phyloP scores from a whole-genome alignment of 371 early-diverging fungal species.

The Cokeromyces recurvatus region DNA sequence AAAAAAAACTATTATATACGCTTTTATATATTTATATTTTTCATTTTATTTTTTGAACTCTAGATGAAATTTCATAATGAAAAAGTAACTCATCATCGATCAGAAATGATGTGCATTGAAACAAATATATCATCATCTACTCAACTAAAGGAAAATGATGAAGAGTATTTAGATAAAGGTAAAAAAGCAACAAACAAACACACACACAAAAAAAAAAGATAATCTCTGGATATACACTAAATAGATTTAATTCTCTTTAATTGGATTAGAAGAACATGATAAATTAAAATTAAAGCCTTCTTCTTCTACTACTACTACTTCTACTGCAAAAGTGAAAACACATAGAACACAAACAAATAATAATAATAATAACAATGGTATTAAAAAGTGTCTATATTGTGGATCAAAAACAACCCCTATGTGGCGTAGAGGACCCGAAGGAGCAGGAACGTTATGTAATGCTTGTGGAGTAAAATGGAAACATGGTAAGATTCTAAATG shows the following conservation, averaged over 20 bases:
- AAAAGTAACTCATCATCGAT: constrained; percentile 15
- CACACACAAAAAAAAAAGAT: too few relatives aligned
- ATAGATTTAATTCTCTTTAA: too few relatives aligned
- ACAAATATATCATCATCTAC: neutral
- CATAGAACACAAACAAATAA: neutral
- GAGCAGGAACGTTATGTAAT: constrained; percentile 81
- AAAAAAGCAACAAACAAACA: too few relatives aligned
- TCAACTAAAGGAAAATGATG: neutral
- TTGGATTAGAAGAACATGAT: neutral
- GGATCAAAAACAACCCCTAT: constrained; percentile 79
- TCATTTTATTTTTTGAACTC: neutral
- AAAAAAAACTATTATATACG: neutral
- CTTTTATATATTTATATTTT: neutral
- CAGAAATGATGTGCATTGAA: constrained; percentile 11
- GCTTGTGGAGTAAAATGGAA: constrained; percentile 92
- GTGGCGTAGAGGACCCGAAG: constrained; percentile 87
- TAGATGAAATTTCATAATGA: constrained; percentile 30
- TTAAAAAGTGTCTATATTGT: constrained; percentile 71
- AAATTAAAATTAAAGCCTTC: neutral
- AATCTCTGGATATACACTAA: too few relatives aligned
- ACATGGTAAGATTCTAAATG: constrained; percentile 57
- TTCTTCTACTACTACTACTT: too few relatives aligned
- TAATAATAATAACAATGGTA: constrained; percentile 3
- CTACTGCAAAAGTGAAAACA: too few relatives aligned
- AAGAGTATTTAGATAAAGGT: too few relatives aligned